phyloP scores from a whole-genome alignment of 2,329 filamentous ascomycete genomes.

The Aureobasidium musti region DNA sequence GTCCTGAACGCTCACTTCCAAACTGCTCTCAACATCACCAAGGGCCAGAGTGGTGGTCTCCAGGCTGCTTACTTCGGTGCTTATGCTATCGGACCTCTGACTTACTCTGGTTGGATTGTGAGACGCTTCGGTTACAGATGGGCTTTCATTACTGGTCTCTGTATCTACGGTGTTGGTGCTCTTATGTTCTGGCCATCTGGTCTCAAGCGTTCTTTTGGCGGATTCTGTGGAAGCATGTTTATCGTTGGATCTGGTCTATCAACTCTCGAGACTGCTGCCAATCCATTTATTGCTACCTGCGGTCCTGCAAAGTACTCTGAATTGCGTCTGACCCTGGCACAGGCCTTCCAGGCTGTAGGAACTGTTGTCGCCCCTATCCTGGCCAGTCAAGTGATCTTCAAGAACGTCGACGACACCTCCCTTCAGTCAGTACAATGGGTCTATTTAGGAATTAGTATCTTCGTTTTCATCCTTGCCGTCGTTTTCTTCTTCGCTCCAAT shows the following conservation, averaged over 20 bases:
- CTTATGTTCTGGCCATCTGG: conserved; percentile 62
- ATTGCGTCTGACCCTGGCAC: conserved; percentile 60
- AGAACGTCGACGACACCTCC: conserved; percentile 53
- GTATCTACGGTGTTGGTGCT: conserved; percentile 58
- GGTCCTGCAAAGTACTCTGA: conserved; percentile 62
- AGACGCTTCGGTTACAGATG: conserved; percentile 53
- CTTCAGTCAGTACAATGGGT: conserved; percentile 65
- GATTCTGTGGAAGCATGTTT: conserved; percentile 62
- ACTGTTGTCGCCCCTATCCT: conserved; percentile 62
- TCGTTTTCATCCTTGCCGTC: conserved; percentile 58
- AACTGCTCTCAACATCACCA: conserved; percentile 47
- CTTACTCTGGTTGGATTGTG: conserved; percentile 53
- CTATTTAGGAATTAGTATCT: conserved; percentile 63
- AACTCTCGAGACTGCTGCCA: conserved; percentile 61
- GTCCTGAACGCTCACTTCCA: conserved; percentile 56
- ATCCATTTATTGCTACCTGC: conserved; percentile 57
- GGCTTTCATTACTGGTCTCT: conserved; percentile 55
- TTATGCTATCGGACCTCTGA: conserved; percentile 53
- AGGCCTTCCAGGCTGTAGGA: conserved; percentile 61
- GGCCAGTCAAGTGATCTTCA: conserved; percentile 64
- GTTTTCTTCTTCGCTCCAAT: conserved; percentile 61
- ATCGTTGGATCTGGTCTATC: conserved; percentile 56
- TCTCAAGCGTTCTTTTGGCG: conserved; percentile 58
- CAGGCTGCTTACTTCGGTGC: conserved; percentile 55
- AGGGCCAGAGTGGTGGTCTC: conserved; percentile 49